phyloP scores from a whole-genome alignment of 169 alveolate genomes.

The Eimeria brunetti region DNA sequence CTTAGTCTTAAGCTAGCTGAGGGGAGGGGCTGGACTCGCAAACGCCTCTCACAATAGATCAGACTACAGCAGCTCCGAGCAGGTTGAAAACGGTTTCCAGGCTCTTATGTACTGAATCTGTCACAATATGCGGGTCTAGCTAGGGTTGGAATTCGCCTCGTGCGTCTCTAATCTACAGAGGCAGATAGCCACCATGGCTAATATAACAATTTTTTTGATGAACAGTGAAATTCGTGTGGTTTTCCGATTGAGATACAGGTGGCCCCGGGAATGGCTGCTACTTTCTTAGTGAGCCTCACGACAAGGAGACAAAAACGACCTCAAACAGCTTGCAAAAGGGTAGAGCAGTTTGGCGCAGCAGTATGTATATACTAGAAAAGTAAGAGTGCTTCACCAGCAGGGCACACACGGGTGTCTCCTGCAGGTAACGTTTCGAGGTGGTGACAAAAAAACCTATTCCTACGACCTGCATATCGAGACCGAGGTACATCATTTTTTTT shows the following conservation, averaged over 20 bases:
- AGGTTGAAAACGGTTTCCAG: background rate
- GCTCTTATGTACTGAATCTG: background rate
- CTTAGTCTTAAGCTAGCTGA: background rate
- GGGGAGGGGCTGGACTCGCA: background rate
- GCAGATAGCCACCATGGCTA: background rate
- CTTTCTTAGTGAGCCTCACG: conserved; percentile 20
- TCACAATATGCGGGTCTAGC: background rate
- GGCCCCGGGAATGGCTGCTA: conserved; percentile 68
- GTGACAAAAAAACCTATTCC: conserved; percentile 42
- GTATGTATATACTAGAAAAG: background rate
- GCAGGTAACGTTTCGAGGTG: conserved; percentile 68
- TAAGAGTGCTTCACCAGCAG: background rate
- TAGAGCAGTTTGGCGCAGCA: background rate
- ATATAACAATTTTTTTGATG: background rate
- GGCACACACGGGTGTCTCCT: no score
- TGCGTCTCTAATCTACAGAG: background rate
- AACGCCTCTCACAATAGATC: background rate
- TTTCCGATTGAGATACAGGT: conserved; percentile 29
- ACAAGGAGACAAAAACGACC: background rate
- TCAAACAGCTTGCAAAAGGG: background rate
- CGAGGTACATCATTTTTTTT: background rate
- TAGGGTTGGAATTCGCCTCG: background rate
- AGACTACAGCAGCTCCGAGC: background rate
- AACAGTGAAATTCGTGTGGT: background rate
- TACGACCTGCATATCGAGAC: conserved; percentile 53